A percentile compares a stretch with the other conserved stretches of the same genome.
Evolutionary conservation across 306 rosid species (phyloP).

Genomic region (Astragalus glycyphyllos): DNA sequence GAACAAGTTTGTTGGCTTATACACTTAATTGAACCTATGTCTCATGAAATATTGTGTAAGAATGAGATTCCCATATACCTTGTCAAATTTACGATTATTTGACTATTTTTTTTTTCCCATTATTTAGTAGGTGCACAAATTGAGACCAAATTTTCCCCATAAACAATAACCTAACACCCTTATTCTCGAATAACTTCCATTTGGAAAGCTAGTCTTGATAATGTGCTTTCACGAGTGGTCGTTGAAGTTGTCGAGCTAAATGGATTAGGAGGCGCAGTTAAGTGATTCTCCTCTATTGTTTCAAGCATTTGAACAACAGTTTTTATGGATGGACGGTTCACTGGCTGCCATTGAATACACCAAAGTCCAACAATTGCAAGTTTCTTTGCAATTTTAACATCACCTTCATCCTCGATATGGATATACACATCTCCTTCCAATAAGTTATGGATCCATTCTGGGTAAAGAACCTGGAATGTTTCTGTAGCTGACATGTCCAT

Average conservation of each 20-base stretch:
- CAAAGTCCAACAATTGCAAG: slow-evolving; percentile 28
- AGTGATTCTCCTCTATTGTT: not conserved
- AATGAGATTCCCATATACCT: too few species aligned
- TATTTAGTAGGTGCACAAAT: too few species aligned
- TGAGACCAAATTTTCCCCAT: too few species aligned
- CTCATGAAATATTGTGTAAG: too few species aligned
- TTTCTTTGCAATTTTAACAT: slow-evolving; percentile 23
- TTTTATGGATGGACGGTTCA: slow-evolving; percentile 10
- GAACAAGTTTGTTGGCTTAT: too few species aligned
- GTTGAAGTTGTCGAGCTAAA: not conserved
- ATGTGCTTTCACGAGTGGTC: not conserved
- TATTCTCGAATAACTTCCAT: slow-evolving; percentile 4
- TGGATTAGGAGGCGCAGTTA: slow-evolving; percentile 11
- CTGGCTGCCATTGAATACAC: slow-evolving; percentile 25
- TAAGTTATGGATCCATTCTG: slow-evolving; percentile 30
- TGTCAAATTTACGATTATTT: too few species aligned
- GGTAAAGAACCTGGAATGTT: not conserved
- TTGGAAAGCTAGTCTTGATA: too few species aligned
- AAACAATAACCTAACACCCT: too few species aligned
- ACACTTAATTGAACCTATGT: too few species aligned
- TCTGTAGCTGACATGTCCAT: not conserved
- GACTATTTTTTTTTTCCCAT: too few species aligned
- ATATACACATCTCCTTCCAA: slow-evolving; percentile 2
- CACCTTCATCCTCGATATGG: not conserved
- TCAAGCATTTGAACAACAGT: slow-evolving; percentile 1